Evolutionary conservation across 2,329 filamentous ascomycete genomes (phyloP).

Genomic region (Trichoderma arundinaceum): DNA sequence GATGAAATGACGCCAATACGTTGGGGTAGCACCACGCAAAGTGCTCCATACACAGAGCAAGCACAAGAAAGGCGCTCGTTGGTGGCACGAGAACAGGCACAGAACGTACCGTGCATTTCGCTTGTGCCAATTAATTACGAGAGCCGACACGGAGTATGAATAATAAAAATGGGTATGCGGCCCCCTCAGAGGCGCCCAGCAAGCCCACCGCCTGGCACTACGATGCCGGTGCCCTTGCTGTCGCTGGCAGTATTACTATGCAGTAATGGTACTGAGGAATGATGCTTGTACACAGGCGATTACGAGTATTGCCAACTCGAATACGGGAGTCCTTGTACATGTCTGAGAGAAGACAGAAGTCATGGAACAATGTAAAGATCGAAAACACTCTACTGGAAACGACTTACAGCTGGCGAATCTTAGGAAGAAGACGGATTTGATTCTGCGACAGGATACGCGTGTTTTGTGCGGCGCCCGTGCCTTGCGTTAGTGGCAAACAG

Average conservation of each 20-base stretch:
- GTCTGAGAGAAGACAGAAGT: too few species aligned
- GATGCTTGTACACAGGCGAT: too few species aligned
- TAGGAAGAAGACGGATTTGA: too few species aligned
- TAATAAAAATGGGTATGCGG: conserved; percentile 3
- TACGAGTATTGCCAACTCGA: too few species aligned
- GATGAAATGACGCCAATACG: background rate
- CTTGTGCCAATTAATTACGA: conserved; percentile 20
- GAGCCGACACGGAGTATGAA: background rate
- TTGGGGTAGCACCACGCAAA: background rate
- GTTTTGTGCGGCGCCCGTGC: conserved; percentile 2
- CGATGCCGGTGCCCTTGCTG: conserved; percentile 3
- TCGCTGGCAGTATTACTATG: background rate
- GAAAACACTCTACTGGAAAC: too few species aligned
- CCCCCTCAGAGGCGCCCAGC: background rate
- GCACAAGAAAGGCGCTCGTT: background rate
- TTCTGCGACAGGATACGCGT: conserved; percentile 9
- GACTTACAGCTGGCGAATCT: too few species aligned
- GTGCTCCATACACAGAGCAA: background rate
- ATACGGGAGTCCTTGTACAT: too few species aligned
- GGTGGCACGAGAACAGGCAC: conserved; percentile 11
- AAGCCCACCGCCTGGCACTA: conserved; percentile 5
- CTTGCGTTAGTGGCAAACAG: conserved; percentile 24
- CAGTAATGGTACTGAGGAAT: background rate
- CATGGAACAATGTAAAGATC: too few species aligned
- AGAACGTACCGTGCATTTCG: conserved; percentile 10